phyloP scores from a whole-genome alignment of 225 moss, liverwort and hornwort genomes.

The Bryum argenteum region DNA sequence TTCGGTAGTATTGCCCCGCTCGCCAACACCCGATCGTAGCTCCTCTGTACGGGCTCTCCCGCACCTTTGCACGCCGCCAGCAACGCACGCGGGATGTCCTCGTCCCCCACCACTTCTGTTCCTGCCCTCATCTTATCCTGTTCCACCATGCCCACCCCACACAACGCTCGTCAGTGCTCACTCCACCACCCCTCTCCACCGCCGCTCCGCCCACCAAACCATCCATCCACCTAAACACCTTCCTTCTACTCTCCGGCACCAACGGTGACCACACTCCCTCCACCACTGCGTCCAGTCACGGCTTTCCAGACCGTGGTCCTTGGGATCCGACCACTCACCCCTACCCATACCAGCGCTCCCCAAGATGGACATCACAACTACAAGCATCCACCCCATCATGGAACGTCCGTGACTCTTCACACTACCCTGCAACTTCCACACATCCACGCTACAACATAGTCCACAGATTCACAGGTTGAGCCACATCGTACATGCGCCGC shows the following conservation, averaged over 20 bases:
- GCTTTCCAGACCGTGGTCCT: not conserved
- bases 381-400: not conserved
- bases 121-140: slow-evolving; percentile 74
- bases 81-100: slow-evolving; percentile 87
- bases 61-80: slow-evolving; percentile 91
- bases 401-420: not conserved
- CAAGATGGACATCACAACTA: not conserved
- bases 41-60: slow-evolving; percentile 94
- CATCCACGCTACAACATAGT: not conserved
- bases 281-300: not conserved
- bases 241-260: not conserved
- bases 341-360: not conserved
- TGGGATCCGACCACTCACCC: not conserved
- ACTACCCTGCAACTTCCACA: not conserved
- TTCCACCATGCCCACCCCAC: slow-evolving; percentile 16
- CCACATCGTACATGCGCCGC: slow-evolving; percentile 73
- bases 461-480: not conserved
- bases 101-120: slow-evolving; percentile 76
- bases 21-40: slow-evolving; percentile 87
- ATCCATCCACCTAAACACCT: not conserved
- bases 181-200: not conserved
- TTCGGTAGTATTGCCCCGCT: slow-evolving; percentile 92
- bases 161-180: slow-evolving; percentile 1
- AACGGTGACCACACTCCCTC: not conserved
- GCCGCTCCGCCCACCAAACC: not conserved